Percentiles rank a stretch among this genome's conserved stretches.
Evolutionary conservation across 2,329 filamentous ascomycete species (phyloP).

Genomic region (Thermomyces lanuginosus): DNA sequence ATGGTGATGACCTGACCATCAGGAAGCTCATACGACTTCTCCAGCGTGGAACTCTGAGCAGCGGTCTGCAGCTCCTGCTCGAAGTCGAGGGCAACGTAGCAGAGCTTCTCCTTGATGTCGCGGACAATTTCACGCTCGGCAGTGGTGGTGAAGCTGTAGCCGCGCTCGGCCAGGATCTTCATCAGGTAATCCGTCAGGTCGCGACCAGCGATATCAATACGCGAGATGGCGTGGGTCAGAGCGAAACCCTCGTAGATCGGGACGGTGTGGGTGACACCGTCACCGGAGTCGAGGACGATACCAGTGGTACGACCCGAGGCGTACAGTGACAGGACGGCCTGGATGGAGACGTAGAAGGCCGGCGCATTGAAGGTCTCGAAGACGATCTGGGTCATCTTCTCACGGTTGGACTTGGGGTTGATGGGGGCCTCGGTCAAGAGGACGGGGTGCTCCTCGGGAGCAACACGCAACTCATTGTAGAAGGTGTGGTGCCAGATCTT

Average conservation of each 20-base stretch:
- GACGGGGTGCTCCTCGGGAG: conserved; percentile 98
- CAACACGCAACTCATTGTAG: conserved; percentile 99
- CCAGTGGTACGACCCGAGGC: conserved; percentile 99
- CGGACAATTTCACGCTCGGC: conserved; percentile 99
- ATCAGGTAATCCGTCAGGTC: conserved; percentile 99
- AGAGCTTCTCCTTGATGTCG: conserved; percentile 99
- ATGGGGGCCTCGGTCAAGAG: conserved; percentile 98
- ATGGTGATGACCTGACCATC: conserved; percentile 99
- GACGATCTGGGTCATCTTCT: conserved; percentile 99
- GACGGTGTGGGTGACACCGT: conserved; percentile 99
- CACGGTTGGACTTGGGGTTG: conserved; percentile 99
- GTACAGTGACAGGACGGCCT: conserved; percentile 98
- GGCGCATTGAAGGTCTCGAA: conserved; percentile 99
- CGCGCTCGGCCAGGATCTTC: conserved; percentile 99
- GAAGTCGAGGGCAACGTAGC: conserved; percentile 99
- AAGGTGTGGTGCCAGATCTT: conserved; percentile 99
- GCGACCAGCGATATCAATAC: conserved; percentile 99
- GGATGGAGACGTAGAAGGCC: conserved; percentile 99
- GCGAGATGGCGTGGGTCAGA: conserved; percentile 97
- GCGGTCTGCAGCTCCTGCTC: conserved; percentile 99
- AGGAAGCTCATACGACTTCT: conserved; percentile 99
- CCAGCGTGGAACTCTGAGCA: conserved; percentile 92
- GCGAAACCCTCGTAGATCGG: conserved; percentile 99
- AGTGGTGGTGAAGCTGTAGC: conserved; percentile 99
- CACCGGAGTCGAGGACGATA: conserved; percentile 99